A percentile compares a stretch with the other conserved stretches of the same genome.
These are phyloP conservation scores for Dactylellina sp. DNA, from an alignment of 2,329 filamentous ascomycete species.

Conservation along the genomic window DNA sequence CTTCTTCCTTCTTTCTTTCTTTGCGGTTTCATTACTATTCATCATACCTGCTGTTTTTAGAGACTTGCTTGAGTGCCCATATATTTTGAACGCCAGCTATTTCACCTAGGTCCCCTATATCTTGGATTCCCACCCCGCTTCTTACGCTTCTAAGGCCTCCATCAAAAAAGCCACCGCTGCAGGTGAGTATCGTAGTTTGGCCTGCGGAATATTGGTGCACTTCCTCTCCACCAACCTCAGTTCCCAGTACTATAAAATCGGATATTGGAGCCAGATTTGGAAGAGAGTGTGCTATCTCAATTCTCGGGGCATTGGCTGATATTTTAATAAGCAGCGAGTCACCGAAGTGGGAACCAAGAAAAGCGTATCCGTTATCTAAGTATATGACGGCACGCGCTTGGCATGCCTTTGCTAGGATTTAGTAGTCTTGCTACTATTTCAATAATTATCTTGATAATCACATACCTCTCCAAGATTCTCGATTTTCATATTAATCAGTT, in stretches of 20 bases:
- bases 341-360: slow-evolving; percentile 90
- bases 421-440: no score
- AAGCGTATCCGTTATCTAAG: slow-evolving; percentile 77
- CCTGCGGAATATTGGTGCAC: slow-evolving; percentile 88
- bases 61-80: slow-evolving; percentile 74
- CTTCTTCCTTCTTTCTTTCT: no score
- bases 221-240: slow-evolving; percentile 84
- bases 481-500: slow-evolving; percentile 79
- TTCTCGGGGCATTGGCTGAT: slow-evolving; percentile 66
- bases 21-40: neutral
- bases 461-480: slow-evolving; percentile 70
- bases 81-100: slow-evolving; percentile 79
- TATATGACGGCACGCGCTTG: slow-evolving; percentile 72
- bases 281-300: slow-evolving; percentile 79
- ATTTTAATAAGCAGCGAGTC: slow-evolving; percentile 85
- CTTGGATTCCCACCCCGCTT: slow-evolving; percentile 92
- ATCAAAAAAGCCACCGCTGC: slow-evolving; percentile 88
- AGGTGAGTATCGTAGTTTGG: slow-evolving; percentile 91
- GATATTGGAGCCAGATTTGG: slow-evolving; percentile 90
- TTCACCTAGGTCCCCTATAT: slow-evolving; percentile 83
- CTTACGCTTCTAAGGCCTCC: slow-evolving; percentile 89
- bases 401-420: slow-evolving; percentile 16
- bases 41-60: slow-evolving; percentile 60
- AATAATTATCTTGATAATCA: no score
- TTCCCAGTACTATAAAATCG: slow-evolving; percentile 95